Conservation (phyloP, 1,139 yeast species). For the Pneumocystis murina region DNA sequence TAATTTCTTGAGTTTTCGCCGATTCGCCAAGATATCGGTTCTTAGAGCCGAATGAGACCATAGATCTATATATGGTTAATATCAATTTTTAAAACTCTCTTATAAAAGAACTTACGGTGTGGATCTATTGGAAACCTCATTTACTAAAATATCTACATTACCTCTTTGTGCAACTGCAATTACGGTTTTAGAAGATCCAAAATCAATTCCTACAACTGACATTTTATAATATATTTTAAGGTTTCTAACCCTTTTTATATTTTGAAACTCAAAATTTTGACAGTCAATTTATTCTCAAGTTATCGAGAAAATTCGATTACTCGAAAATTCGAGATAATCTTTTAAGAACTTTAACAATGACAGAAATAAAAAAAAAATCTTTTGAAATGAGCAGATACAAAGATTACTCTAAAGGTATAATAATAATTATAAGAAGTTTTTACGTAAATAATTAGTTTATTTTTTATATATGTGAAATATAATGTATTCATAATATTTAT, state of each 20-base stretch:
- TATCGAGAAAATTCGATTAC: too few species aligned
- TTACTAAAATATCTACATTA: slow-evolving; percentile 95
- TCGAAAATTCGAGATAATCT: too few species aligned
- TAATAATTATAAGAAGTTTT: too few species aligned
- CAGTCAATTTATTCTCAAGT: too few species aligned
- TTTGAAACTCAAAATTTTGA: too few species aligned
- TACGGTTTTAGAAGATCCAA: slow-evolving; percentile 87
- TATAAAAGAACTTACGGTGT: slow-evolving; percentile 40
- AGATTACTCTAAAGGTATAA: too few species aligned
- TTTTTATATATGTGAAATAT: too few species aligned
- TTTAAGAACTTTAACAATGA: too few species aligned
- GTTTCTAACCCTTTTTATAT: slow-evolving; percentile 36
- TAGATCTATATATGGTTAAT: slow-evolving; percentile 25
- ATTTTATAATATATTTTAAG: slow-evolving; percentile 32
- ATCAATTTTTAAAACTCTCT: slow-evolving; percentile 4
- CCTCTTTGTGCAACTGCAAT: slow-evolving; percentile 96
- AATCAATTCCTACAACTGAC: slow-evolving; percentile 65
- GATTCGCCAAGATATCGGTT: slow-evolving; percentile 88
- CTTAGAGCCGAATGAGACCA: slow-evolving; percentile 83
- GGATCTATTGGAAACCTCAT: slow-evolving; percentile 94
- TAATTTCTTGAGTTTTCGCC: slow-evolving; percentile 90
- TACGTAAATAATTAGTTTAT: too few species aligned
- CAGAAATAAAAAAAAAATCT: too few species aligned
- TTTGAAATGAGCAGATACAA: too few species aligned
- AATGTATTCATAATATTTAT: too few species aligned